Base-by-base conservation (phyloP, 176 grass and related monocot species). In the Oryza nivara region DNA sequence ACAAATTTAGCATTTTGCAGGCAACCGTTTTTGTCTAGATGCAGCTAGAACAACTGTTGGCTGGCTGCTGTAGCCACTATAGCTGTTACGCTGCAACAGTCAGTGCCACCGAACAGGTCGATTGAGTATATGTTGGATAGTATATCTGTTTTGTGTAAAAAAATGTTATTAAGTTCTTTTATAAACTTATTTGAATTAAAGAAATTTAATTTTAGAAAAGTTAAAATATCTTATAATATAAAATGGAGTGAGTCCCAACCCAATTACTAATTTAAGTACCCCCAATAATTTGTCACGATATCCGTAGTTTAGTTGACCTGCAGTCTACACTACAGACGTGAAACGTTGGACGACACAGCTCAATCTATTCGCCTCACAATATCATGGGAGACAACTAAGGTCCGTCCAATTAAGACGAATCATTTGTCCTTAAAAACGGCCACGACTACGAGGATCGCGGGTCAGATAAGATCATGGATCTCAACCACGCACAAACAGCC, bases 281-380 rank as follows among this genome's bases (percentile, higher is more conserved):
- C 47, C 40, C 47, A 35, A 70, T 72, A 23, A 85, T 85, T 65
- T 48, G 83, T 3, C 49, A 1, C n/a, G 15, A 48, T n/a, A 83
- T 4, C 52, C 64, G 4, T 15, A 67, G 4, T 74, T 41, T 58
- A 67, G 4, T 51, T 52, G 19, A 26, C 71, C 19, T 75, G 5
- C 10, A 19, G 16, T 56, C 52, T 19, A 2, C 35, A 36, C 30
- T 32, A 32, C 14, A 4, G 58, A 36, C 11, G 11, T 23, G 6
- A 40, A 1, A 41, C 40, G 7, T 41, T 28, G 61, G 20, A 6
- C 19, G 61, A 8, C 43, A 13, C 26, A 6, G 1, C 4, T n/a
- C 44, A 9, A 14, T 60, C 56, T 20, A 9, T 60, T 70, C 25
- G 28, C 26, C 41, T 47, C 77, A 34, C 10, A 2, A 5, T 11